Percentiles rank a stretch among this genome's conserved stretches.
Evolutionary conservation across 73 alveolate genomes (phyloP).

Genomic region (Symbiodinium natans): DNA sequence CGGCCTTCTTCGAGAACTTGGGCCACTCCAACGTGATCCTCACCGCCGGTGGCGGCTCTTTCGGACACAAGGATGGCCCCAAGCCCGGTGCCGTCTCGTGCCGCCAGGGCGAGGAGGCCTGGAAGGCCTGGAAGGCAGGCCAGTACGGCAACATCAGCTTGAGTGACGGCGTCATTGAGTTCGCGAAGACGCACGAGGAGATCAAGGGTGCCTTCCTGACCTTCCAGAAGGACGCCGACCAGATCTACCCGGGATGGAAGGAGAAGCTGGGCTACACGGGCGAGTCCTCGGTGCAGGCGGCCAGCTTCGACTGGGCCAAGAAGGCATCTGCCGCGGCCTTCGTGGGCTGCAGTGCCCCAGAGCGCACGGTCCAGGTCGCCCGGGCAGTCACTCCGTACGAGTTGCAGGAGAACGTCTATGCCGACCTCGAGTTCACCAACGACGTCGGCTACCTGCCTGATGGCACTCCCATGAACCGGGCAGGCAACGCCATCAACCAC

Average conservation of each 20-base stretch:
- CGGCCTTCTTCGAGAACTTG: conserved; percentile 28
- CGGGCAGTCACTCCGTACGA: background rate
- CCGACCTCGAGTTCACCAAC: background rate
- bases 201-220: conserved; percentile 23
- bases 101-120: conserved; percentile 69
- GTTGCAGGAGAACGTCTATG: background rate
- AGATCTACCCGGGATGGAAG: conserved; percentile 94
- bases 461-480: background rate
- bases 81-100: conserved; percentile 54
- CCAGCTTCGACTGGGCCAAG: background rate
- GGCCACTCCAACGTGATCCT: conserved; percentile 23
- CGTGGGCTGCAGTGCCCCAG: too few species aligned
- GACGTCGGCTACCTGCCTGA: conserved; percentile 12
- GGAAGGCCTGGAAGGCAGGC: conserved; percentile 70
- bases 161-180: conserved; percentile 27
- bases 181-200: background rate
- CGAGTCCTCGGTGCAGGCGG: background rate
- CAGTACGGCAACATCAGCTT: background rate
- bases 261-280: conserved; percentile 41
- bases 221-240: conserved; percentile 87
- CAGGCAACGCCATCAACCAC: background rate
- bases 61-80: conserved; percentile 41
- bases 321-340: too few species aligned
- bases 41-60: conserved; percentile 6
- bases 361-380: background rate